These are phyloP conservation scores for Aspergillus terreus DNA, from an alignment of 2,329 filamentous ascomycete species.

Conservation along the genomic window DNA sequence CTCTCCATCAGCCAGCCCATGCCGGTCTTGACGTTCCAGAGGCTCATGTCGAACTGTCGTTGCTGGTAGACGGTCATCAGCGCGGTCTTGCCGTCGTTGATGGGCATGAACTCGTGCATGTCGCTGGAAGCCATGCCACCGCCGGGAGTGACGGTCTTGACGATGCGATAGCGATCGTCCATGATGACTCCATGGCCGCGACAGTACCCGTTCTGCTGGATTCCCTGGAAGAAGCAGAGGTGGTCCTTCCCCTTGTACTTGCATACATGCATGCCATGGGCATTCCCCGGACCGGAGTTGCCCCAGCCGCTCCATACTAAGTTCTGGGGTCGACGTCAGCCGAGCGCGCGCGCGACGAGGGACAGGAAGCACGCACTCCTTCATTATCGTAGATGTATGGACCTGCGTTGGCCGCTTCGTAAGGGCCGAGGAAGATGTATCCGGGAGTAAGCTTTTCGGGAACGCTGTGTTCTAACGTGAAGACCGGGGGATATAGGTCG, in stretches of 20 bases:
- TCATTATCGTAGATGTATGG: slow-evolving; percentile 52
- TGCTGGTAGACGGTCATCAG: slow-evolving; percentile 42
- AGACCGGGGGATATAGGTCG: slow-evolving; percentile 35
- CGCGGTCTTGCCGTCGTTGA: slow-evolving; percentile 42
- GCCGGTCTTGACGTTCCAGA: slow-evolving; percentile 39
- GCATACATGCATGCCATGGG: slow-evolving; percentile 49
- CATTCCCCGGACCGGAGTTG: slow-evolving; percentile 46
- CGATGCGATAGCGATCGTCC: slow-evolving; percentile 48
- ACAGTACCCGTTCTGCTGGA: slow-evolving; percentile 51
- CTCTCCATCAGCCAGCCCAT: slow-evolving; percentile 52
- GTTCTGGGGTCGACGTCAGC: slow-evolving; percentile 28
- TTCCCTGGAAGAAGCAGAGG: slow-evolving; percentile 52
- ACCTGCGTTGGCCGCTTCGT: slow-evolving; percentile 46
- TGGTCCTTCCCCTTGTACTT: slow-evolving; percentile 47
- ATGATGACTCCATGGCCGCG: slow-evolving; percentile 52
- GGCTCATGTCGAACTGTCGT: slow-evolving; percentile 46
- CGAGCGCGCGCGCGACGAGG: neutral
- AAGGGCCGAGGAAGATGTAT: slow-evolving; percentile 51
- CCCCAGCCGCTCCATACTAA: slow-evolving; percentile 51
- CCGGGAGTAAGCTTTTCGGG: slow-evolving; percentile 40
- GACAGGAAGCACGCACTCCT: slow-evolving; percentile 31
- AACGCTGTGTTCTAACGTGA: slow-evolving; percentile 28
- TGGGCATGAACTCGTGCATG: slow-evolving; percentile 52
- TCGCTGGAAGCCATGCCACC: slow-evolving; percentile 43
- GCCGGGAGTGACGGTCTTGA: slow-evolving; percentile 43